Conservation (phyloP, 768 basidiomycete genomes). For the Mrakia gelida region DNA sequence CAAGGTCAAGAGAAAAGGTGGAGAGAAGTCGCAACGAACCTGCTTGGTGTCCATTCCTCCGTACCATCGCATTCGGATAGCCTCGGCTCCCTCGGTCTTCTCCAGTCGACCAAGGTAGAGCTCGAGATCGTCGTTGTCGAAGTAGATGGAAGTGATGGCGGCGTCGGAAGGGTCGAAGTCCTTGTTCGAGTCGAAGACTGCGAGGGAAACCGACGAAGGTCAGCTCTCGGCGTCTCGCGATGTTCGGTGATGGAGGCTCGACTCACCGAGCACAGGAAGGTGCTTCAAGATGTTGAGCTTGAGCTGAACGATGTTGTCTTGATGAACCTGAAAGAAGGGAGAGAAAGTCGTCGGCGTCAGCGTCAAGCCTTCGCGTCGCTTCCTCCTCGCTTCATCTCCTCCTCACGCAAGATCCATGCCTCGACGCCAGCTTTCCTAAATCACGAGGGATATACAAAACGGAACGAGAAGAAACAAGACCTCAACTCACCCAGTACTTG, state of each 20-base stretch:
- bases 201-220: conserved; percentile 3
- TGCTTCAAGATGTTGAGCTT: conserved; percentile 89
- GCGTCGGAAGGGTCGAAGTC: conserved; percentile 63
- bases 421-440: too few species aligned
- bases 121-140: conserved; percentile 91
- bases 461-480: too few species aligned
- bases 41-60: conserved; percentile 78
- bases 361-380: neutral
- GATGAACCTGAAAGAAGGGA: conserved; percentile 57
- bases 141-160: conserved; percentile 97
- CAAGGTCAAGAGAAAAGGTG: neutral
- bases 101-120: conserved; percentile 93
- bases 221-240: neutral
- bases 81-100: conserved; percentile 98
- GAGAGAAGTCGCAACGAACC: conserved; percentile 48
- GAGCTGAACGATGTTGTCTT: conserved; percentile 86
- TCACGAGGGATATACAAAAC: neutral
- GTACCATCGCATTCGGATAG: conserved; percentile 94
- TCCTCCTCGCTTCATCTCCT: too few species aligned
- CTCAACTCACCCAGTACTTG: conserved; percentile 81
- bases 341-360: neutral
- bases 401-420: too few species aligned
- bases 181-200: conserved; percentile 91
- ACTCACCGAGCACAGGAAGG: conserved; percentile 83
- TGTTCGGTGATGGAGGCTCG: neutral